Evolutionary conservation across 805 yeast species (phyloP).

Genomic region (Komagataella mondaviorum): DNA sequence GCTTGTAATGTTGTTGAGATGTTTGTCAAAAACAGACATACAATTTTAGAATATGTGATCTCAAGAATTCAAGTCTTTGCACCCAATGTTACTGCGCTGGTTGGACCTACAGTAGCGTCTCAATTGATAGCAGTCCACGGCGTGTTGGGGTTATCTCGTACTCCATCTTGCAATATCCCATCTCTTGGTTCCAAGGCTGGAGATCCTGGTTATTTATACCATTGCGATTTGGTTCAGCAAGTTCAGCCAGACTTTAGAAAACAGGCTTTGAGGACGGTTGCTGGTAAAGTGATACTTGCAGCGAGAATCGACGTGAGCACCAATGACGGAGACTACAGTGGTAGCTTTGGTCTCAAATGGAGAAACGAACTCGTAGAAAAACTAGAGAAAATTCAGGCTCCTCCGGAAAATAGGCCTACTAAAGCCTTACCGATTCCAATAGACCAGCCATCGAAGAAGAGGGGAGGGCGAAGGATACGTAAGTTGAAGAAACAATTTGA

Average conservation of each 20-base stretch:
- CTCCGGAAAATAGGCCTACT: slow-evolving; percentile 61
- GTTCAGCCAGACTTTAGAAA: slow-evolving; percentile 46
- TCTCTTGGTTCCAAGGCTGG: slow-evolving; percentile 55
- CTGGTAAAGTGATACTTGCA: slow-evolving; percentile 72
- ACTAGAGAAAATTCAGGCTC: slow-evolving; percentile 58
- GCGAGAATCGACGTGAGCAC: slow-evolving; percentile 56
- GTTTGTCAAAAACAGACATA: slow-evolving; percentile 26
- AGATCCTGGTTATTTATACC: slow-evolving; percentile 59
- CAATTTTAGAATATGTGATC: slow-evolving; percentile 42
- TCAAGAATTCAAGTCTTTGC: slow-evolving; percentile 45
- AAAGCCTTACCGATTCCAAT: slow-evolving; percentile 63
- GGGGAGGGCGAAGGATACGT: slow-evolving; percentile 77
- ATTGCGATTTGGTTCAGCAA: slow-evolving; percentile 42
- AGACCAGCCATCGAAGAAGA: slow-evolving; percentile 62
- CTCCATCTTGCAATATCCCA: slow-evolving; percentile 78
- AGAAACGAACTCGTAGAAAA: slow-evolving; percentile 44
- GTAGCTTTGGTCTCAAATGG: slow-evolving; percentile 45
- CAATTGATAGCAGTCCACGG: slow-evolving; percentile 68
- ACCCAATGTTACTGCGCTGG: slow-evolving; percentile 64
- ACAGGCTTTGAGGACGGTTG: slow-evolving; percentile 63
- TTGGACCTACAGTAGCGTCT: slow-evolving; percentile 64
- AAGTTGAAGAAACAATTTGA: slow-evolving; percentile 73
- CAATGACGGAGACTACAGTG: slow-evolving; percentile 10
- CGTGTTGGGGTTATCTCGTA: slow-evolving; percentile 42
- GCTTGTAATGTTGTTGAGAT: slow-evolving; percentile 35